Evolutionary conservation across 768 basidiomycete species (phyloP).

Genomic region (Mycena haematopus): DNA sequence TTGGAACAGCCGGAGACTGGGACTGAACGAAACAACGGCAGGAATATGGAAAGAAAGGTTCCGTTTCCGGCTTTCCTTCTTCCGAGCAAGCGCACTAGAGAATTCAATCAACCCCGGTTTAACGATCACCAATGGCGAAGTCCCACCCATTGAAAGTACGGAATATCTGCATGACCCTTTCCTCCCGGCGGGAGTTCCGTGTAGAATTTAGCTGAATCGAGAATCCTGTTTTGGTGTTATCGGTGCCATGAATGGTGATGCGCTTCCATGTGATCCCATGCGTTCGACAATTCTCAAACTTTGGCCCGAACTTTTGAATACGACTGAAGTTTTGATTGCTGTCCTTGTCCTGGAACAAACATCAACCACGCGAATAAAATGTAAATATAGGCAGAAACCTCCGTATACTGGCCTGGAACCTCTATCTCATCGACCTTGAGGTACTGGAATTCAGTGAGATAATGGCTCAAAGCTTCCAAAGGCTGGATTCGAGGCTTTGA

Average conservation of each 20-base stretch:
- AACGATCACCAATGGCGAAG: not conserved
- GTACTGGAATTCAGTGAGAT: constrained; percentile 97
- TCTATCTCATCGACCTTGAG: constrained; percentile 98
- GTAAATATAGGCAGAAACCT: constrained; percentile 55
- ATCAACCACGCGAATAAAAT: constrained; percentile 9
- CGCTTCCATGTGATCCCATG: constrained; percentile 89
- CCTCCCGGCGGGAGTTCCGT: constrained; percentile 89
- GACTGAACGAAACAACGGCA: constrained; percentile 82
- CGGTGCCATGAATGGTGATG: constrained; percentile 88
- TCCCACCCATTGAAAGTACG: constrained; percentile 92
- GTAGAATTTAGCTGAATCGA: constrained; percentile 88
- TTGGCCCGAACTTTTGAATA: constrained; percentile 89
- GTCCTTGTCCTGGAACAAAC: constrained; percentile 80
- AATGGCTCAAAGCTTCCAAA: constrained; percentile 87
- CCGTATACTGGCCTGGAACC: constrained; percentile 97
- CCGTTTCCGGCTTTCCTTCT: constrained; percentile 93
- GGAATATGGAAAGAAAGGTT: constrained; percentile 93
- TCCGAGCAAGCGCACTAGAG: constrained; percentile 76
- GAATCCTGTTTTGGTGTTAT: constrained; percentile 90
- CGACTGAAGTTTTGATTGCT: constrained; percentile 89
- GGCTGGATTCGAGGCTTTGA: constrained; percentile 83
- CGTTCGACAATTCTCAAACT: constrained; percentile 88
- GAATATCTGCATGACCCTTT: constrained; percentile 89
- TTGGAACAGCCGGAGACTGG: constrained; percentile 84
- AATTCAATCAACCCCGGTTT: constrained; percentile 12